Conservation (phyloP, 1,139 yeast genomes). For the Pichia sp. region DNA sequence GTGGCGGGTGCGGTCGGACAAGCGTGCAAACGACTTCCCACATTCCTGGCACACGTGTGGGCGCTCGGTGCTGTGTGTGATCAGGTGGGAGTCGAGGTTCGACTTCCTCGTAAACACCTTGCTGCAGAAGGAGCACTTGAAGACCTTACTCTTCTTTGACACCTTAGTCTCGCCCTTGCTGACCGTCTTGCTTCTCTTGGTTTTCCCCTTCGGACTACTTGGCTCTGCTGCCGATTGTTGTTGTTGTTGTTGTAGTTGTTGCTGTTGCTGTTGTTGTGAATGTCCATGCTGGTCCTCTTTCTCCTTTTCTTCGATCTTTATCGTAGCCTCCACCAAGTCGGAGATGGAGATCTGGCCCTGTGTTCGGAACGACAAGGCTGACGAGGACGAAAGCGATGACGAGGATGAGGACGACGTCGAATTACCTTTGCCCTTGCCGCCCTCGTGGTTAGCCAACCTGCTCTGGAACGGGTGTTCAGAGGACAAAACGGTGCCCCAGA, state of each 20-base stretch:
- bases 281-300: background rate
- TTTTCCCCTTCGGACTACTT: no score
- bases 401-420: background rate
- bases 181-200: background rate
- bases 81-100: conserved; percentile 81
- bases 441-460: background rate
- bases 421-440: background rate
- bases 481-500: background rate
- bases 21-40: conserved; percentile 93
- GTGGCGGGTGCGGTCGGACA: conserved; percentile 90
- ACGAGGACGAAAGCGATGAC: background rate
- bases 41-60: conserved; percentile 85
- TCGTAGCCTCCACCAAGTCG: conserved; percentile 15
- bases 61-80: conserved; percentile 91
- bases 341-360: conserved; percentile 7
- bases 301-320: conserved; percentile 11
- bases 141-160: conserved; percentile 35
- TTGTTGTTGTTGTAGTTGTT: no score
- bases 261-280: background rate
- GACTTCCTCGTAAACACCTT: conserved; percentile 89
- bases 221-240: no score
- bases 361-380: background rate
- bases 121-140: conserved; percentile 79
- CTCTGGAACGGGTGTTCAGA: background rate
- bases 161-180: background rate